Evolutionary conservation across 2,329 filamentous ascomycete species (phyloP).

Genomic region (Venturia effusa): DNA sequence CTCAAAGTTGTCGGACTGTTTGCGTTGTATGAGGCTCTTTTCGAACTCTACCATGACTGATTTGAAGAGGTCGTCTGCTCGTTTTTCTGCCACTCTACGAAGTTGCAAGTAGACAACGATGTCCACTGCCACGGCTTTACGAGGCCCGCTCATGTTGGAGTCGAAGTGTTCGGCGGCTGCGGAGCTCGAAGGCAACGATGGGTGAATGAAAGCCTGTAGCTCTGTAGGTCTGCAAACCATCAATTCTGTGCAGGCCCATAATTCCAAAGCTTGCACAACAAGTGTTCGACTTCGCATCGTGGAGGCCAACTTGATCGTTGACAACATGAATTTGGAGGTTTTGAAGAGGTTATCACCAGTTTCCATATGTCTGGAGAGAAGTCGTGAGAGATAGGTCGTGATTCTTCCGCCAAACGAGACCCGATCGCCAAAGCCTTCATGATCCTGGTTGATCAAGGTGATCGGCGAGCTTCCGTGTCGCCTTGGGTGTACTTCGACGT

Average conservation of each 20-base stretch:
- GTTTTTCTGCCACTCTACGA: slow-evolving; percentile 2
- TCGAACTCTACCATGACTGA: slow-evolving; percentile 49
- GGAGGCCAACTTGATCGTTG: slow-evolving; percentile 32
- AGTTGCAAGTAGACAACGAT: slow-evolving; percentile 6
- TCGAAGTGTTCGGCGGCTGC: slow-evolving; percentile 12
- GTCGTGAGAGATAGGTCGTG: not conserved
- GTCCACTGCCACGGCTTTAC: not conserved
- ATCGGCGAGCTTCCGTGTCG: not conserved
- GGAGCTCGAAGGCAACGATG: not conserved
- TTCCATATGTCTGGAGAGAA: slow-evolving; percentile 30
- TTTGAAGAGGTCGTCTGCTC: slow-evolving; percentile 34
- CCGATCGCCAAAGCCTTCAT: slow-evolving; percentile 1
- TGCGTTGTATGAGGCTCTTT: slow-evolving; percentile 46
- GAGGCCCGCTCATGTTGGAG: not conserved
- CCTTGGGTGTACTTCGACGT: slow-evolving; percentile 25
- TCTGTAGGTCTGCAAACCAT: slow-evolving; percentile 15
- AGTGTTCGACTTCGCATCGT: slow-evolving; percentile 1
- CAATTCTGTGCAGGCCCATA: slow-evolving; percentile 22
- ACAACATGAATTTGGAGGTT: slow-evolving; percentile 33
- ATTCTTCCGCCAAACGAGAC: slow-evolving; percentile 1
- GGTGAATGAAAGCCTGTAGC: slow-evolving; percentile 14
- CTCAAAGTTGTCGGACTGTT: slow-evolving; percentile 45
- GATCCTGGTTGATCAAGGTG: slow-evolving; percentile 1
- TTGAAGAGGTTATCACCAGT: slow-evolving; percentile 34
- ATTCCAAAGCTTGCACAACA: slow-evolving; percentile 17